Evolutionary conservation across 345 rosid species (phyloP), one percentile per base, ranked within the genome.

Genomic region (Eucalyptus guilfoylei): DNA sequence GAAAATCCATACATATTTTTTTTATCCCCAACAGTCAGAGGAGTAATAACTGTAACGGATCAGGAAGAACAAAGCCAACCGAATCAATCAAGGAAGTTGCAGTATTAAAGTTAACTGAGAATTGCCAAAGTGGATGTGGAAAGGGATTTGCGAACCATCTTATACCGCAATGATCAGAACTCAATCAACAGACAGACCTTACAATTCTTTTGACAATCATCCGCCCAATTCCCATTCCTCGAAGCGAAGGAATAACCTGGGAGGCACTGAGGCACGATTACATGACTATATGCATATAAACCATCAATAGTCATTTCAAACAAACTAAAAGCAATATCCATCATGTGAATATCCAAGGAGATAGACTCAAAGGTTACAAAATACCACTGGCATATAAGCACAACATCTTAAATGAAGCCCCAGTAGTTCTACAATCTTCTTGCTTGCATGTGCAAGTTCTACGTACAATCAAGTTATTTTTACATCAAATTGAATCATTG

Each of bases 221-320:
- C 92, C 90, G 91, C 88, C 99, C 98, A 87, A 96, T 95, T 80
- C 99, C 99, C 96, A 95, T 91, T 87, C 96, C 88, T 69, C 86
- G 95, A 34, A 95, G 88, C 13, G 96, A 93, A 92, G 99, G 99
- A 86, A 91, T 49, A 90, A 96, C 98, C 99, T 97, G 96, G 89
- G 91, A 94, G 86, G 83, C 90, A 94, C 92, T 91, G 93, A 90
- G 90, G 88, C 93, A 91, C 86, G 88, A 92, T 92, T 89, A 92
- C 88, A 94, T 90, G 86, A 89, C 54, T 76, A 89, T 21, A 85
- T 50, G 86, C 86, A 48, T 42, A 69, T 49, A 50, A 50, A 48
- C 14, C 13, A 54, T 28, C 28, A 9, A 50, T 42, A 32, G 23
- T 60, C 40, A 40, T 49, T 24, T 24, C 11, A 4, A 88, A 28